Percentiles rank a stretch among this genome's conserved stretches.
These are phyloP conservation scores for Crataegus laevigata DNA, from an alignment of 306 rosid species.

Conservation along the genomic window DNA sequence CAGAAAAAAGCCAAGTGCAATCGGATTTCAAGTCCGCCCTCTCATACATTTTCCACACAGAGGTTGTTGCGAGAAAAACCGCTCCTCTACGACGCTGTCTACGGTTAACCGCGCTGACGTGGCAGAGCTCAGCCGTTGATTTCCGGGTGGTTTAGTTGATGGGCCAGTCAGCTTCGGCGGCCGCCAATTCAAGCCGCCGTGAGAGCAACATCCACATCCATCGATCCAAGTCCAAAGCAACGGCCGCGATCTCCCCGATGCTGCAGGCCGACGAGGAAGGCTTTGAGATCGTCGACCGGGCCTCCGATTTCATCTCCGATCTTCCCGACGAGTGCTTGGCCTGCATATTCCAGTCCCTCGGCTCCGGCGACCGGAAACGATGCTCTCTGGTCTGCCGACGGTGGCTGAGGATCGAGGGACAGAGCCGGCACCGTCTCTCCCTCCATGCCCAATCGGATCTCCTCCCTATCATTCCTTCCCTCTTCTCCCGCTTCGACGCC, in stretches of 20 bases:
- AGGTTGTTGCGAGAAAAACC: background rate
- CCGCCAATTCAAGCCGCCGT: slow-evolving; percentile 44
- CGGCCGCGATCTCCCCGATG: slow-evolving; percentile 53
- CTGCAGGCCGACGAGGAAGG: slow-evolving; percentile 5
- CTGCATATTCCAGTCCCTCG: slow-evolving; percentile 60
- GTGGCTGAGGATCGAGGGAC: slow-evolving; percentile 84
- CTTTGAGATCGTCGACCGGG: slow-evolving; percentile 7
- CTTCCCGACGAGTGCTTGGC: slow-evolving; percentile 92
- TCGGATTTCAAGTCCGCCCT: slow-evolving; percentile 46
- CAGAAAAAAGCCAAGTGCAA: slow-evolving; percentile 37
- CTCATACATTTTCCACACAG: background rate
- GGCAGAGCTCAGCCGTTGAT: slow-evolving; percentile 17
- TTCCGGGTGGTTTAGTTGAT: slow-evolving; percentile 36
- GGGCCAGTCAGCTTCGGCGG: slow-evolving; percentile 90
- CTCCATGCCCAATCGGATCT: slow-evolving; percentile 70
- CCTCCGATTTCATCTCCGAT: slow-evolving; percentile 57
- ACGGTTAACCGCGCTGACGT: slow-evolving; percentile 11
- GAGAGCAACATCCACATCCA: slow-evolving; percentile 23
- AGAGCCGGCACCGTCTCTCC: slow-evolving; percentile 85
- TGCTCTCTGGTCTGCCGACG: slow-evolving; percentile 92
- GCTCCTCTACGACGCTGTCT: slow-evolving; percentile 3
- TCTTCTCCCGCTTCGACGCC: slow-evolving; percentile 80
- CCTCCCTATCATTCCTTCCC: slow-evolving; percentile 33
- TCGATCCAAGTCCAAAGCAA: slow-evolving; percentile 47
- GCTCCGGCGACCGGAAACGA: slow-evolving; percentile 66